Base-by-base conservation (phyloP, 495 filamentous ascomycete species). In the Thozetella sp. region DNA sequence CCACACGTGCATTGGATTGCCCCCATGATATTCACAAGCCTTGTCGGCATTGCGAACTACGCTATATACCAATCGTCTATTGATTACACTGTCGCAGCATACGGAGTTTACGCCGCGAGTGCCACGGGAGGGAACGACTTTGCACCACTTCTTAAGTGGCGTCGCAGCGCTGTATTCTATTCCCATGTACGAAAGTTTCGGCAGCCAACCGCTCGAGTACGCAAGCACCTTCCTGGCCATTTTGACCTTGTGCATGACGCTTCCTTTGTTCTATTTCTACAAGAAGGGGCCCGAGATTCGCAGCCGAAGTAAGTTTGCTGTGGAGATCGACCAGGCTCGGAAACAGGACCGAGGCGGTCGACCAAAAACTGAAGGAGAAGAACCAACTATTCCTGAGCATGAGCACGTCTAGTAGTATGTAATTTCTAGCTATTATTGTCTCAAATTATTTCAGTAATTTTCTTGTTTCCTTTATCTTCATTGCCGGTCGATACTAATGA, bases 41-140 rank as follows among this genome's bases (percentile, higher is more conserved):
- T 90, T 53, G 81, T 91, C 51, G 88, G 88, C 40, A 88, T 90
- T 56, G 87, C 87, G 46, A 91, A 91, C 58, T 86, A 88, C 65
- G 43, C 64, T 23, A 91, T 91, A 61, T 91, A 91, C 70, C 90
- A 90, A 86, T 86, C 86, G 10, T 90, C 88, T 11, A 89, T 91
- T 61, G 88, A 91, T 70, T 91, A 91, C 72, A 90, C 90, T 81
- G 84, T 91, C 57, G 82, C 79, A 63, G 83, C 86, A 22, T 91
- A 91, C 58, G 88, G 88, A 1, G 86, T 86, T 0, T 91, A 90
- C 74, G 88, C 87, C 2, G 87, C 88, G 3, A 90, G 87, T 6
- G 88, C 88, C 0, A 91, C 88, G 9, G 88, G 88, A 58, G 88
- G 88, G 46, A 91, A 91, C 63, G 88, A 86, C 58, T 90, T 80